Conservation (phyloP, 495 filamentous ascomycete genomes). For the Tuber melanosporum region DNA sequence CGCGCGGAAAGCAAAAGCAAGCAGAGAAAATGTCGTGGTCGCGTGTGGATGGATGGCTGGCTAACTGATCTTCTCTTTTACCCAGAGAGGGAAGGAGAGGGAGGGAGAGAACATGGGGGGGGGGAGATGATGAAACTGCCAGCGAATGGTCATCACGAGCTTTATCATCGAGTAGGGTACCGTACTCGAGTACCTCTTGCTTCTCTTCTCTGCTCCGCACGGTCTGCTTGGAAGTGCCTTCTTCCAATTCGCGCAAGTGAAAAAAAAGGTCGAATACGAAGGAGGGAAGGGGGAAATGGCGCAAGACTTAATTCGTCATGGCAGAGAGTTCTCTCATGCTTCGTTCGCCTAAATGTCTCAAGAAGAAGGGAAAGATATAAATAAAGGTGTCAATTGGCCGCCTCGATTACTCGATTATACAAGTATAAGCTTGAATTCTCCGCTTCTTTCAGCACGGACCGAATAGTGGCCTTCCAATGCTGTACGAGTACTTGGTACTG, state of each 20-base stretch:
- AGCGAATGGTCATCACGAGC: neutral
- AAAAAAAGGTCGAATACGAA: neutral
- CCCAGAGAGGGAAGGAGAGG: too few species aligned
- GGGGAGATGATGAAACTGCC: neutral
- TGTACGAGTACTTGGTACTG: too few species aligned
- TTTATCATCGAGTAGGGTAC: neutral
- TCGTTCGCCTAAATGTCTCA: conserved; percentile 3
- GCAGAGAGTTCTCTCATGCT: neutral
- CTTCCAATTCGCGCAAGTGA: neutral
- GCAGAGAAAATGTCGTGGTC: neutral
- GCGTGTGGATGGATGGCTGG: neutral
- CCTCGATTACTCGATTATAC: neutral
- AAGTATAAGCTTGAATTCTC: neutral
- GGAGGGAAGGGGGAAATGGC: neutral
- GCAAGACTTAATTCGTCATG: neutral
- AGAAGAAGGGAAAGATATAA: neutral
- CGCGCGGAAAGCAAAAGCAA: neutral
- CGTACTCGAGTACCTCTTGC: neutral
- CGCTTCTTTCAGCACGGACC: neutral
- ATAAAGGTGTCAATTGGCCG: neutral
- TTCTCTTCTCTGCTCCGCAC: neutral
- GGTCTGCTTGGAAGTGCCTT: neutral
- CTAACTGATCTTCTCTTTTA: neutral
- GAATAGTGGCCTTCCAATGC: neutral
- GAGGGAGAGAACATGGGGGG: neutral